Evolutionary conservation across 2,329 filamentous ascomycete species (phyloP).

Genomic region (Fusarium subglutinans): DNA sequence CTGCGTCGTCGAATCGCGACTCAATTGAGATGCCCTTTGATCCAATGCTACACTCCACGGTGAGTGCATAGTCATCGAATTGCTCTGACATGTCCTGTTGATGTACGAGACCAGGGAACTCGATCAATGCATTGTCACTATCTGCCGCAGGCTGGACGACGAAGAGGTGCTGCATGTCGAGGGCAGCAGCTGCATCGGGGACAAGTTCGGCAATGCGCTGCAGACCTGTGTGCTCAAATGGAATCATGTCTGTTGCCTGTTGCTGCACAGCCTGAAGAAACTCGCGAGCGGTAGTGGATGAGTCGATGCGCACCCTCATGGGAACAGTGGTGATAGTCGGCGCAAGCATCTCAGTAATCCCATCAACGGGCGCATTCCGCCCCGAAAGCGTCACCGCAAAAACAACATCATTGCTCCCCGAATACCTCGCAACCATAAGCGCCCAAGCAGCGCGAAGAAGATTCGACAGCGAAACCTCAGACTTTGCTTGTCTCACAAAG

Average conservation of each 20-base stretch:
- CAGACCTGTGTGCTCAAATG: background rate
- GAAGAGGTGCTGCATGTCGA: background rate
- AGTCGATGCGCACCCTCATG: background rate
- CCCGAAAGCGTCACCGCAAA: background rate
- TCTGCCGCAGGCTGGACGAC: background rate
- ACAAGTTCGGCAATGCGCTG: background rate
- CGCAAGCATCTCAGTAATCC: background rate
- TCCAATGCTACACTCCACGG: background rate
- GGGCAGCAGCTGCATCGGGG: background rate
- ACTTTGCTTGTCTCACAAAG: background rate
- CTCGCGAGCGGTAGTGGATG: fast-evolving
- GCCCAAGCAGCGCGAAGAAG: background rate
- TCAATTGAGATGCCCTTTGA: background rate
- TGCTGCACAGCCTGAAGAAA: background rate
- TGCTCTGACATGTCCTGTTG: background rate
- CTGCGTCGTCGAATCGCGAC: background rate
- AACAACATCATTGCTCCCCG: background rate
- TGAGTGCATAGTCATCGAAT: background rate
- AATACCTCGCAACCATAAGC: background rate
- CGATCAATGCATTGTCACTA: background rate
- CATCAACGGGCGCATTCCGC: background rate
- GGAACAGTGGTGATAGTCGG: background rate
- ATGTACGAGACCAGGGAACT: background rate
- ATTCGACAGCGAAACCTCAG: background rate
- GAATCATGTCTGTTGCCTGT: background rate